Conservation (phyloP, 371 early-diverging fungal species). For the Basidiobolus meristosporus region DNA sequence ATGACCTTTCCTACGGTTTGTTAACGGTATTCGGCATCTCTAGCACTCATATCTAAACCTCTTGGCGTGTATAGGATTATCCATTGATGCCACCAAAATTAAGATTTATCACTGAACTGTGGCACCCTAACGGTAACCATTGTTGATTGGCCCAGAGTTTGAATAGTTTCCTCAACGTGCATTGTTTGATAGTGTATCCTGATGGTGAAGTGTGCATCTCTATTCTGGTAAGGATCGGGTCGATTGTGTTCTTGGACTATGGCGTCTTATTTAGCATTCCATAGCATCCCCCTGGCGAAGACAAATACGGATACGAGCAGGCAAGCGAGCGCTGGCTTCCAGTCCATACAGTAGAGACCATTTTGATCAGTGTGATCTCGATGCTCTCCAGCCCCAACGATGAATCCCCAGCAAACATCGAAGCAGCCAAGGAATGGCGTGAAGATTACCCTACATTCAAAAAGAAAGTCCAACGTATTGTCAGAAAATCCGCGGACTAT, state of each 20-base stretch:
- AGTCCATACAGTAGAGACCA: constrained; percentile 86
- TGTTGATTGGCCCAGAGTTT: neutral
- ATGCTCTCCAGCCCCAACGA: constrained; percentile 88
- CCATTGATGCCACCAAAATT: constrained; percentile 70
- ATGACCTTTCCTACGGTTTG: constrained; percentile 55
- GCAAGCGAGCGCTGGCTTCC: constrained; percentile 87
- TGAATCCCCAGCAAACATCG: constrained; percentile 81
- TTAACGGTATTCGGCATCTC: constrained; percentile 4
- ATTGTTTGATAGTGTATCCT: constrained; percentile 29
- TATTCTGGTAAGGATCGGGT: constrained; percentile 45
- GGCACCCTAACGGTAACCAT: constrained; percentile 52
- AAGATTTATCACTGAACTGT: constrained; percentile 63
- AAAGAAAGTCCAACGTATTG: constrained; percentile 47
- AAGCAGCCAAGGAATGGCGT: constrained; percentile 69
- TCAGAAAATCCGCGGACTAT: constrained; percentile 42
- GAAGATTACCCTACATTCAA: constrained; percentile 46
- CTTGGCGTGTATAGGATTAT: constrained; percentile 24
- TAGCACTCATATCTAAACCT: neutral
- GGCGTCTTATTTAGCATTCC: neutral
- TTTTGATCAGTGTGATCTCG: constrained; percentile 66
- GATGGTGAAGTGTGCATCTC: constrained; percentile 83
- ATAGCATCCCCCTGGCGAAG: constrained; percentile 59
- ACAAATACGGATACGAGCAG: constrained; percentile 82
- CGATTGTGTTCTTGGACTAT: constrained; percentile 3
- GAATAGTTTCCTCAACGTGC: neutral